Conservation (phyloP, 2,329 filamentous ascomycete species). For the Penicillium hordei region DNA sequence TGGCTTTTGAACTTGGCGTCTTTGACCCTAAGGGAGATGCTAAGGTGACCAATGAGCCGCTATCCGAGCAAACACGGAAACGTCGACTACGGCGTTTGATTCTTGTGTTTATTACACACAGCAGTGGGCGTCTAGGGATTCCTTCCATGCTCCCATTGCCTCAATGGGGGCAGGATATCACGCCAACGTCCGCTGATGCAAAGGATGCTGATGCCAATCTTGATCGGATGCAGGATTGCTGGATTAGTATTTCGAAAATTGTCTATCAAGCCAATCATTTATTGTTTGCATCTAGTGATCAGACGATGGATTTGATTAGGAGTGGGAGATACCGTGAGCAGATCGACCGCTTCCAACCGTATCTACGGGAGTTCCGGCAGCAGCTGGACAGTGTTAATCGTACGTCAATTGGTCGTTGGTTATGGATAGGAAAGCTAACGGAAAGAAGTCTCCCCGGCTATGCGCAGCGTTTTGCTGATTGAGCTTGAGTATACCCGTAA, state of each 20-base stretch:
- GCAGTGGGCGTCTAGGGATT: constrained; percentile 88
- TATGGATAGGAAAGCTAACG: constrained; percentile 22
- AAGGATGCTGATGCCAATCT: constrained; percentile 42
- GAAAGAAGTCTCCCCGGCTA: constrained; percentile 53
- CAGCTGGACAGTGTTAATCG: constrained; percentile 75
- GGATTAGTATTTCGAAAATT: constrained; percentile 87
- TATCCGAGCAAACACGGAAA: constrained; percentile 68
- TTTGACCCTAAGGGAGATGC: constrained; percentile 85
- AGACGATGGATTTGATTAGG: constrained; percentile 85
- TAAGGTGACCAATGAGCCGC: constrained; percentile 54
- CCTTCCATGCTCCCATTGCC: constrained; percentile 81
- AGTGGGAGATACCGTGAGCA: constrained; percentile 79
- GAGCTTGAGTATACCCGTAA: constrained; percentile 91
- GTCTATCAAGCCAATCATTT: constrained; percentile 90
- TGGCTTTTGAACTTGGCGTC: constrained; percentile 91
- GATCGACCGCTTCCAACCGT: constrained; percentile 76
- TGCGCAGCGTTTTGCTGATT: constrained; percentile 78
- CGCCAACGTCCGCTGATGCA: constrained; percentile 31
- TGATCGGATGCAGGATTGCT: constrained; percentile 72
- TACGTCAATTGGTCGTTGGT: constrained; percentile 23
- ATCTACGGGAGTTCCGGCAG: constrained; percentile 73
- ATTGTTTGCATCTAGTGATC: constrained; percentile 81
- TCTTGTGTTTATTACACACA: constrained; percentile 86
- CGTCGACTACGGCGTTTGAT: constrained; percentile 83
- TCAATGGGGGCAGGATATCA: constrained; percentile 44